Evolutionary conservation across 805 yeast species (phyloP), one percentile per base, ranked within the genome.

Genomic region (Starmera amethionina): DNA sequence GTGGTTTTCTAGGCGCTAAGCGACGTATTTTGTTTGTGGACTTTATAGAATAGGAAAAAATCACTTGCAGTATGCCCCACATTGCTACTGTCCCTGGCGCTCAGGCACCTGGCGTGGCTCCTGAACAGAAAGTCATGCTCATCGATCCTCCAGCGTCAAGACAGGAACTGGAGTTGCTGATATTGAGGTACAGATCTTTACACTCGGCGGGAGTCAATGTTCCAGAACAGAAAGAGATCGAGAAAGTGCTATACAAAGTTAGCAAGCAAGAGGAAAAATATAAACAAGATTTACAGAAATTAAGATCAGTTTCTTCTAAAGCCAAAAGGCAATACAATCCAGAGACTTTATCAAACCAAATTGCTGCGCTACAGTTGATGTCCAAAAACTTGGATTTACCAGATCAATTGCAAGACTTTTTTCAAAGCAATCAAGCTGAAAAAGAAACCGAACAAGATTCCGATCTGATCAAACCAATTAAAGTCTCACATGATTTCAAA

Each of bases 321-420:
- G 49, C 18, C 52, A 57, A 40, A 50, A 44, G 15, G 53, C 43
- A 52, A 5, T 65, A 75, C 32, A 75, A 79, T 48, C 46, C 61
- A 6, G 67, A 60, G 3, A 50, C 77, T 13, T 59, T 84, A 38
- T 61, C 67, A 35, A 70, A 73, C 42, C 94, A 84, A 55, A 55
- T 84, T 16, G 58, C 75, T 14, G 81, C 80, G 0, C 67, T 82
- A 39, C 84, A 82, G 52, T 52, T 82, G 14, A 58, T 84, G 33
- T 73, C 86, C 3, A 75, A 69, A 48, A 86, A 82, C 55, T 47
- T 79, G 43, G 83, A 79, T 52, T 58, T 84, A 36, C 87, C 90
- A 0, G 69, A 65, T 29, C 50, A 63, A 5, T 53, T 81, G 15
- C 75, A 75, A 46, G 42, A 52, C 2, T 63, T 58, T 6, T 65